phyloP scores from a whole-genome alignment of 139 green algal genomes.

The Mychonastes homosphaera region DNA sequence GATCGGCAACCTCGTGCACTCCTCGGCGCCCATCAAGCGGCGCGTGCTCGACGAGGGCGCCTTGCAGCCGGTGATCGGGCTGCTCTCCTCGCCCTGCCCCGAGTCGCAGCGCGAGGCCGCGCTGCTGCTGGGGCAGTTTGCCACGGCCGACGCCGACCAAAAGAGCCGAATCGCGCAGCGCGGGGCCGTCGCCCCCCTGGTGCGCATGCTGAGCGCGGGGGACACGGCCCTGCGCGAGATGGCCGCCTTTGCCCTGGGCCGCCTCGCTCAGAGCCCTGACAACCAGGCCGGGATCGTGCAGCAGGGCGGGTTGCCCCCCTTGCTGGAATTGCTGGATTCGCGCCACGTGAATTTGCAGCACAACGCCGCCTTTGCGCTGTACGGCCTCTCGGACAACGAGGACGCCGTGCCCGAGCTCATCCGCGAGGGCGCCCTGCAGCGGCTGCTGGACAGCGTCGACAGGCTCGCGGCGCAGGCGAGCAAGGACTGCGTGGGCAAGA shows the following conservation, averaged over 20 bases:
- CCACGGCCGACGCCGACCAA: slow-evolving; percentile 68
- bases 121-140: slow-evolving; percentile 95
- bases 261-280: slow-evolving; percentile 85
- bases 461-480: slow-evolving; percentile 61
- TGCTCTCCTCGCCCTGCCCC: slow-evolving; percentile 66
- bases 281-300: slow-evolving; percentile 87
- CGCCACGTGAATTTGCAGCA: slow-evolving; percentile 76
- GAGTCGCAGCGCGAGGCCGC: slow-evolving; percentile 92
- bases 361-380: slow-evolving; percentile 92
- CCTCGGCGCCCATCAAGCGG: slow-evolving; percentile 37
- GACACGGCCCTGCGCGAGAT: slow-evolving; percentile 87
- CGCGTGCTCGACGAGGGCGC: slow-evolving; percentile 64
- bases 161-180: slow-evolving; percentile 75
- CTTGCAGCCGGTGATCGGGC: slow-evolving; percentile 93
- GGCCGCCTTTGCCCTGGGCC: slow-evolving; percentile 93
- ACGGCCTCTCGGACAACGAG: slow-evolving; percentile 93
- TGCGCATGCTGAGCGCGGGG: slow-evolving; percentile 73
- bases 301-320: slow-evolving; percentile 61
- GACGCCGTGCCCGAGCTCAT: slow-evolving; percentile 95
- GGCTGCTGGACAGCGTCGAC: slow-evolving; percentile 52
- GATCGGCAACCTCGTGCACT: slow-evolving; percentile 97
- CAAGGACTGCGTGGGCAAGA: slow-evolving; percentile 92
- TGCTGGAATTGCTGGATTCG: slow-evolving; percentile 86
- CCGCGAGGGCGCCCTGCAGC: slow-evolving; percentile 44
- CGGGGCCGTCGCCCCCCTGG: slow-evolving; percentile 84